Percentiles rank a stretch among this genome's conserved stretches.
Evolutionary conservation across 768 basidiomycete species (phyloP).

Genomic region (Saitozyma podzolica): DNA sequence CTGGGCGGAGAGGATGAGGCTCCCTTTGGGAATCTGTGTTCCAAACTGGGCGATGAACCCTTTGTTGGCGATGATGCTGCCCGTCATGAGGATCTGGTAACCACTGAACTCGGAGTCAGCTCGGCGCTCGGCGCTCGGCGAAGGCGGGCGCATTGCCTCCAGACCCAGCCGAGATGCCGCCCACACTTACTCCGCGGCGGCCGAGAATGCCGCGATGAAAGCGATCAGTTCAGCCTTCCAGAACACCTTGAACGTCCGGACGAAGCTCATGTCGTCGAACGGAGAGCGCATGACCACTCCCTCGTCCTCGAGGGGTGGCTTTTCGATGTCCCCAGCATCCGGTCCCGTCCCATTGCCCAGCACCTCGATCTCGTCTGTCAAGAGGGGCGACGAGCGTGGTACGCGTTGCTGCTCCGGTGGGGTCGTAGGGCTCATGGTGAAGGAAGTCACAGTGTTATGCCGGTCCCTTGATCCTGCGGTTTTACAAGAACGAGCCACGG

Average conservation of each 20-base stretch:
- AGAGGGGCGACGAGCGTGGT: too few relatives aligned
- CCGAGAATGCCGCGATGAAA: conserved; percentile 31
- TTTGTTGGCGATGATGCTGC: conserved; percentile 39
- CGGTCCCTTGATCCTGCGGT: too few relatives aligned
- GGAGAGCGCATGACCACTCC: conserved; percentile 35
- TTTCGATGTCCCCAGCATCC: too few relatives aligned
- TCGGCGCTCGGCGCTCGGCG: background rate
- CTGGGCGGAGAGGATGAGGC: conserved; percentile 15
- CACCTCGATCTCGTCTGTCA: too few relatives aligned
- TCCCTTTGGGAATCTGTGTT: conserved; percentile 10
- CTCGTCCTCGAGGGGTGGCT: background rate
- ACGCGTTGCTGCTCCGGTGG: too few relatives aligned
- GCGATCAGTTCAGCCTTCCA: conserved; percentile 28
- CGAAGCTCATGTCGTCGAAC: conserved; percentile 33
- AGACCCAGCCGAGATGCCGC: background rate
- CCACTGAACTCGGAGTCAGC: conserved; percentile 8
- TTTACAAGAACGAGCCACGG: too few relatives aligned
- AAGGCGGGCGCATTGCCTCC: background rate
- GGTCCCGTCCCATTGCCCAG: too few relatives aligned
- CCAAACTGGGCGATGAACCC: conserved; percentile 16
- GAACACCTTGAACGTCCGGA: conserved; percentile 27
- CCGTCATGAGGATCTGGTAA: conserved; percentile 32
- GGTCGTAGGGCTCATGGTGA: too few relatives aligned
- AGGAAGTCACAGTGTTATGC: too few relatives aligned
- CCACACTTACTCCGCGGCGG: conserved; percentile 30